These are phyloP conservation scores for Rhizomucor pusillus DNA, from an alignment of 371 early-diverging fungal genomes.

Conservation along the genomic window DNA sequence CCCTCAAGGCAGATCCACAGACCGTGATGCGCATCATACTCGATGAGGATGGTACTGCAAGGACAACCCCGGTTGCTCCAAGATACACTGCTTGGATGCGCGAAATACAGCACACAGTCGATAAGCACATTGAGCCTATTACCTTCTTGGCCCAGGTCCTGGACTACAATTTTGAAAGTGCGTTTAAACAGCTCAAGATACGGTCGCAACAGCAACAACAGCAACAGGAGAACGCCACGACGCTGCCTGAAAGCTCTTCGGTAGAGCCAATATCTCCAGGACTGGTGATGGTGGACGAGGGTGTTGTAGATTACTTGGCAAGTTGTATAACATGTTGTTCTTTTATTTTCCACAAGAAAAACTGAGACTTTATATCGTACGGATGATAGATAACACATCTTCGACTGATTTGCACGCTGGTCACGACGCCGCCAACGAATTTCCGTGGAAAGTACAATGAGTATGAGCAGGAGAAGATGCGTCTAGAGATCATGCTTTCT, in stretches of 20 bases:
- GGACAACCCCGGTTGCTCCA: constrained; percentile 10
- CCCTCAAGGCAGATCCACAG: constrained; percentile 43
- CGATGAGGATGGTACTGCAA: constrained; percentile 18
- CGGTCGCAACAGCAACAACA: constrained; percentile 12
- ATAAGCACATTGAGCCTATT: constrained; percentile 48
- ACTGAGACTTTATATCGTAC: background rate
- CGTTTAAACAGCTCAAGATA: constrained; percentile 34
- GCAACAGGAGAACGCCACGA: background rate
- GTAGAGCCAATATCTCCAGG: constrained; percentile 3
- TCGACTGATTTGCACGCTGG: constrained; percentile 41
- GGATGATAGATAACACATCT: constrained; percentile 38
- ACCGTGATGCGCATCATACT: constrained; percentile 37
- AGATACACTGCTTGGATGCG: constrained; percentile 55
- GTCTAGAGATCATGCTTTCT: constrained; percentile 47
- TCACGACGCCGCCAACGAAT: constrained; percentile 40
- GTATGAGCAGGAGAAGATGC: constrained; percentile 46
- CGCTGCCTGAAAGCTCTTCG: constrained; percentile 7
- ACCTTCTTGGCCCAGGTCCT: constrained; percentile 42
- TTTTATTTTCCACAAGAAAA: background rate
- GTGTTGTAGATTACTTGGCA: constrained; percentile 51
- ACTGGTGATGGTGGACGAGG: constrained; percentile 51
- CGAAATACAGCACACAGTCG: constrained; percentile 42
- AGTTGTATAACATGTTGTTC: background rate
- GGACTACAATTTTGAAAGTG: constrained; percentile 49
- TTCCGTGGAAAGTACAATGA: constrained; percentile 34